phyloP scores from a whole-genome alignment of 495 filamentous ascomycete species.

The Penicillium cataractarum region DNA sequence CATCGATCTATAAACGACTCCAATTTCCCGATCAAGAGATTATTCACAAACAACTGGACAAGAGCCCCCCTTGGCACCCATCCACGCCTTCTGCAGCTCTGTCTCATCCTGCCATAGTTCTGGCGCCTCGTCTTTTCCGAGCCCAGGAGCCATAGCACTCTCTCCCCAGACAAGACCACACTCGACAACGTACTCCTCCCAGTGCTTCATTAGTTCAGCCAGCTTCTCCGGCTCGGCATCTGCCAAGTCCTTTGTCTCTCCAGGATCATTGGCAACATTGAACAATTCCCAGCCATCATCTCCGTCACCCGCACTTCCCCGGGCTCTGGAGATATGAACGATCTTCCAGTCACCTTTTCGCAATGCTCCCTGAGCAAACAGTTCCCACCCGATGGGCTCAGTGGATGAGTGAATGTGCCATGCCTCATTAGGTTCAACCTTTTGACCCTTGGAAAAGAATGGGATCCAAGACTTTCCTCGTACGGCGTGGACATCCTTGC shows the following conservation, averaged over 20 bases:
- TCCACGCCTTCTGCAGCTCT: slow-evolving; percentile 21
- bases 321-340: slow-evolving; percentile 29
- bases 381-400: slow-evolving; percentile 31
- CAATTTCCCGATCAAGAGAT: neutral
- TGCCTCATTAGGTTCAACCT: slow-evolving; percentile 25
- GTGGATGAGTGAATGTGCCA: slow-evolving; percentile 22
- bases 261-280: slow-evolving; percentile 25
- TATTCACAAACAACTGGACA: neutral
- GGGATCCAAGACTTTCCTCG: slow-evolving; percentile 41
- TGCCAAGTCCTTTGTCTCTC: slow-evolving; percentile 50
- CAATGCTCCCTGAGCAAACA: slow-evolving; percentile 26
- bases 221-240: slow-evolving; percentile 30
- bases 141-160: slow-evolving; percentile 14
- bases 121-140: slow-evolving; percentile 16
- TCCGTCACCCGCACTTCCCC: slow-evolving; percentile 21
- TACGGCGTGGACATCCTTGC: slow-evolving; percentile 47
- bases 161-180: slow-evolving; percentile 26
- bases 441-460: neutral
- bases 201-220: slow-evolving; percentile 37
- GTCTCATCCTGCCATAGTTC: slow-evolving; percentile 24
- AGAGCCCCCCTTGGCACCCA: slow-evolving; percentile 14
- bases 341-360: slow-evolving; percentile 33
- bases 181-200: slow-evolving; percentile 42
- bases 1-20: neutral
- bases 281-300: slow-evolving; percentile 32